Percentiles rank a stretch among this genome's conserved stretches.
Conservation (phyloP, 257 asterid genomes). For the Fraxinus excelsior region DNA sequence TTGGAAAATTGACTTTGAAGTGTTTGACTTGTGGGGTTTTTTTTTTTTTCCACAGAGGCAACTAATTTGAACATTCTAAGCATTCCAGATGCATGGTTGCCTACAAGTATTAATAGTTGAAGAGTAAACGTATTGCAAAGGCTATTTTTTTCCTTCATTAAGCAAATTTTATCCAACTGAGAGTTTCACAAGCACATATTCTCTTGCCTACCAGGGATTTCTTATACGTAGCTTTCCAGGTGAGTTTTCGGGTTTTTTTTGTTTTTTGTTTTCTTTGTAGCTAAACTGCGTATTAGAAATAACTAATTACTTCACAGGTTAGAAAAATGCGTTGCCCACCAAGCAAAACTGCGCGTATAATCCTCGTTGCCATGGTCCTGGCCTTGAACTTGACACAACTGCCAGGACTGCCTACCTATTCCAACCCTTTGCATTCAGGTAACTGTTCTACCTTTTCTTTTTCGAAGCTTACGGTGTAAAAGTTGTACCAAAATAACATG, state of each 20-base stretch:
- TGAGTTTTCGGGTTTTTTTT: not conserved
- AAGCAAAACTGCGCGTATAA: slow-evolving; percentile 13
- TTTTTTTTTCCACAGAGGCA: not conserved
- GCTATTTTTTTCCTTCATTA: not conserved
- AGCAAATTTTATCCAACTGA: not conserved
- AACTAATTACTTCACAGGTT: slow-evolving; percentile 29
- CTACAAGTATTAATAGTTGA: not conserved
- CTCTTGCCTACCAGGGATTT: not conserved
- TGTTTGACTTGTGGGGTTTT: not conserved
- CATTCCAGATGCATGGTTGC: slow-evolving; percentile 2
- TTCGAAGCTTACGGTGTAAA: too few relatives aligned
- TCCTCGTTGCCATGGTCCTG: slow-evolving; percentile 28
- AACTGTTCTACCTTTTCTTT: not conserved
- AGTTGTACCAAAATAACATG: not conserved
- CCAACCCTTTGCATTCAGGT: slow-evolving; percentile 34
- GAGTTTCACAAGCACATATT: not conserved
- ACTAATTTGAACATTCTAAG: not conserved
- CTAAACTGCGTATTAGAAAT: not conserved
- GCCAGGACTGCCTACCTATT: slow-evolving; percentile 29
- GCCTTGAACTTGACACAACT: slow-evolving; percentile 30
- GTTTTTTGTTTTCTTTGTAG: not conserved
- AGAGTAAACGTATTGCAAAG: not conserved
- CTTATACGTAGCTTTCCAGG: not conserved
- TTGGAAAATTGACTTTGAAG: not conserved
- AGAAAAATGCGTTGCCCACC: slow-evolving; percentile 23